Conservation (phyloP, 148 eudicot species). For the Fagopyrum esculentum region DNA sequence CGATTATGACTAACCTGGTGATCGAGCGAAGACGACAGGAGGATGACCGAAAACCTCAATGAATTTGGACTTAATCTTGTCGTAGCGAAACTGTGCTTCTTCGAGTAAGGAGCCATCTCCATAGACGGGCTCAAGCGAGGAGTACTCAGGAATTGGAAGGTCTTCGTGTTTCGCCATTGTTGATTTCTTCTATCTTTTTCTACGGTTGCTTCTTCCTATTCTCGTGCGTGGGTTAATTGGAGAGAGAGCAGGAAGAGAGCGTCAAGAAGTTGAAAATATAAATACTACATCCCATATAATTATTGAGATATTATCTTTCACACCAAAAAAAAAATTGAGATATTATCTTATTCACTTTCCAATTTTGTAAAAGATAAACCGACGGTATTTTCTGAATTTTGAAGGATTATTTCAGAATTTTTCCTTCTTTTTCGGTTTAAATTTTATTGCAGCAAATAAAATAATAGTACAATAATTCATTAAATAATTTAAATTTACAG, state of each 20-base stretch:
- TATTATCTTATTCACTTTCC: neutral
- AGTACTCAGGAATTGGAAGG: conserved; percentile 59
- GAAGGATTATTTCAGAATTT: neutral
- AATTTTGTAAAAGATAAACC: neutral
- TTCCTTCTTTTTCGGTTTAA: too few relatives aligned
- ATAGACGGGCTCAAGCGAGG: conserved; percentile 47
- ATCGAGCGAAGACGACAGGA: conserved; percentile 70
- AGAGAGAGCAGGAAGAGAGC: neutral
- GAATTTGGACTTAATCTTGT: conserved; percentile 60
- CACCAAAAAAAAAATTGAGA: neutral
- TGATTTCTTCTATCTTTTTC: neutral
- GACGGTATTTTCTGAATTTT: neutral
- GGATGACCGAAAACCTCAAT: conserved; percentile 44
- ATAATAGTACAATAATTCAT: too few relatives aligned
- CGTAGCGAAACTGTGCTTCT: conserved; percentile 68
- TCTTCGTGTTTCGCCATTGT: conserved; percentile 81
- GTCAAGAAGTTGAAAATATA: neutral
- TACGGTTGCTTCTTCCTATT: neutral
- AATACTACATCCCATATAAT: neutral
- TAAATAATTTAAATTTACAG: too few relatives aligned
- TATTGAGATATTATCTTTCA: neutral
- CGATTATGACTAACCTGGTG: conserved; percentile 52
- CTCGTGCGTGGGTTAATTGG: conserved; percentile 1
- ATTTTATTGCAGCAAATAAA: too few relatives aligned
- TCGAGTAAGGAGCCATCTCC: conserved; percentile 64